Base-by-base conservation (phyloP, 208 protist genomes). In the Lotmaria passim region DNA sequence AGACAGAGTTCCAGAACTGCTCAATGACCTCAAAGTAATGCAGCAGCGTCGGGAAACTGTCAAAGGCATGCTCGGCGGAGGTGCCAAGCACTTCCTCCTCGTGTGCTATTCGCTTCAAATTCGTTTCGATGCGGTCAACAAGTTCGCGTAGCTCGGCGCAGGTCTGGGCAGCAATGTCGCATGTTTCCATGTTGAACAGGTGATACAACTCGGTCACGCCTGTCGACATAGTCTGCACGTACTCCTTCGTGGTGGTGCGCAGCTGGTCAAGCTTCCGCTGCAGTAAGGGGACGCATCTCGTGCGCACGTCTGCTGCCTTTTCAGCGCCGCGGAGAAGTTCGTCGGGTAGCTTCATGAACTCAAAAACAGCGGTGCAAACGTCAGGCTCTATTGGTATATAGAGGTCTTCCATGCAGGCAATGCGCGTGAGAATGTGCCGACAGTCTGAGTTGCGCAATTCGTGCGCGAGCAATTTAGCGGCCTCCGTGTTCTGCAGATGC, bases 91-190 rank as follows among this genome's bases (percentile, higher is more conserved):
- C 76, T 23, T 66, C 43, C 57, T 90, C 84, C 58, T 90, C 86
- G 61, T 86, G 77, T 47, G 70, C 57, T 55, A 94, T 87, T 58
- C 65, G 69, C n/a, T 89, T 69, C 52, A 90, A 79, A 12, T 72
- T 74, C 7, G 73, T 65, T 12, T 77, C 60, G 33, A 93, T 78
- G 19, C 82, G 48, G 31, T 84, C 71, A 7, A 93, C 85, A 39
- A 96, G 69, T 62, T 86, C 81, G 28, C 86, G 78, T 39, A 94
- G 78, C 57, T 93, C 89, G 8, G 75, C 36, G 61, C 92, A 96
- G 6, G 89, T 96, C 75, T 94, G 89, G 8, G 86, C 87, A 24
- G 89, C 89, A 62, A 96, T 91, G 61, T 96, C 87, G 69, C 84
- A 89, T 47, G 91, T 91, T 19, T 96, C 89, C 28, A 94, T 41